Evolutionary conservation across 108 stramenopile genomes (phyloP).

Genomic region (Skeletonema marinoi): DNA sequence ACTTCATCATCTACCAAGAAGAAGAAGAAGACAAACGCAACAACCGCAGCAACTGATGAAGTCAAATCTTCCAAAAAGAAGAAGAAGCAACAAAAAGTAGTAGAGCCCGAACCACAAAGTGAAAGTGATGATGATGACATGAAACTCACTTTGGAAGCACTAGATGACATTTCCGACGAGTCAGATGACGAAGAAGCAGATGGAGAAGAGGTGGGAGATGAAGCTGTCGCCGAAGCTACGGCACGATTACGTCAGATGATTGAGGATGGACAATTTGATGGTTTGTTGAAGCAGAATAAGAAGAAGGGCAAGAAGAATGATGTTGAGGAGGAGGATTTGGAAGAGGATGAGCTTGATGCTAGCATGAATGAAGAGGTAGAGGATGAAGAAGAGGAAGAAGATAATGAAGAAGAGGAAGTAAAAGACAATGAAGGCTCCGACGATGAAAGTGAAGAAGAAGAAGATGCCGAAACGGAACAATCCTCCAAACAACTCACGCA

Average conservation of each 20-base stretch:
- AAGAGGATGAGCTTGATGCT: conserved; percentile 12
- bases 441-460: neutral
- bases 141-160: conserved; percentile 41
- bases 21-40: neutral
- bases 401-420: neutral
- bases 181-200: conserved; percentile 29
- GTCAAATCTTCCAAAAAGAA: neutral
- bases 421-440: conserved; percentile 13
- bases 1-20: neutral
- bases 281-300: neutral
- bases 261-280: conserved; percentile 39
- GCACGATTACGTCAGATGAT: conserved; percentile 54
- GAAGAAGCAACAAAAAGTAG: neutral
- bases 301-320: conserved; percentile 16
- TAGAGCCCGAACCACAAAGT: neutral
- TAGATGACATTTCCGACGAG: conserved; percentile 55
- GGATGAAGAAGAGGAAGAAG: conserved; percentile 9
- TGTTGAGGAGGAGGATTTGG: neutral
- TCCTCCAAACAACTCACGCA: neutral
- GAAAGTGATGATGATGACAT: conserved; percentile 11
- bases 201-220: conserved; percentile 14
- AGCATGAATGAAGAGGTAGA: neutral
- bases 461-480: conserved; percentile 9
- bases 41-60: neutral
- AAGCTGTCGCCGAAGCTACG: conserved; percentile 64